Base-by-base conservation (phyloP, 164 flowering plant genomes). In the Cinnamomum chago region DNA sequence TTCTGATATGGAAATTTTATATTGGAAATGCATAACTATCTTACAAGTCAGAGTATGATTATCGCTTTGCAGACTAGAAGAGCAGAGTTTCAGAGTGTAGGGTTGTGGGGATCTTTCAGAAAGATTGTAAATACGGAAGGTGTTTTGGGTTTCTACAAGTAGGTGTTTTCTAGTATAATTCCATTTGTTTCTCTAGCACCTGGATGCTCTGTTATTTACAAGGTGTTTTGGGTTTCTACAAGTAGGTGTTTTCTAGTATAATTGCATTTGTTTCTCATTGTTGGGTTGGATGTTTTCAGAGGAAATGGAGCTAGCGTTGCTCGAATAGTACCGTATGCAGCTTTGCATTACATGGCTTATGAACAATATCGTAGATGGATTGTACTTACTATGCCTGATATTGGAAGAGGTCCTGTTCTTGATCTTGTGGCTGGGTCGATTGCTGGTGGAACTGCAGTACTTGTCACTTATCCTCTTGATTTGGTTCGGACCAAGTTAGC, bases 231-330 rank as follows among this genome's bases (percentile, higher is more conserved):
- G 99, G 99, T 20, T 94, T 96, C 81, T 96, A 93, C 85, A 89
- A 94, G 99, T 94, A 62, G 20, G 70, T 64, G 51, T 17, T 69
- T 40, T 67, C 33, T 40, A 66, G 33, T 50, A 47, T 17, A 24
- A 9, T 23, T 73, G 20, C 22, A 33, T 64, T 25, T 13, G 2
- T 23, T 67, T 68, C 20, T 66, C 70, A 51, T 5, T 72, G 23
- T 23, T 77, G 15, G 33, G 27, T 68, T 52, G 47, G 12, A 9
- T 71, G 52, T 70, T 28, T 33, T 68, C 86, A 96, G 99, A 82
- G 99, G 99, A 50, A 96, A 94, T 85, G 97, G 97, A 78, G 99
- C 99, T 28, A 94, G 99, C 80, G 93, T 93, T 79, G 94, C 94
- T 72, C 87, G 98, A 72, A 94, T 96, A 74, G 95, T 96, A 72